A percentile compares a stretch with the other conserved stretches of the same genome.
Evolutionary conservation across 768 basidiomycete genomes (phyloP).

Genomic region (Flagelloscypha sp.): DNA sequence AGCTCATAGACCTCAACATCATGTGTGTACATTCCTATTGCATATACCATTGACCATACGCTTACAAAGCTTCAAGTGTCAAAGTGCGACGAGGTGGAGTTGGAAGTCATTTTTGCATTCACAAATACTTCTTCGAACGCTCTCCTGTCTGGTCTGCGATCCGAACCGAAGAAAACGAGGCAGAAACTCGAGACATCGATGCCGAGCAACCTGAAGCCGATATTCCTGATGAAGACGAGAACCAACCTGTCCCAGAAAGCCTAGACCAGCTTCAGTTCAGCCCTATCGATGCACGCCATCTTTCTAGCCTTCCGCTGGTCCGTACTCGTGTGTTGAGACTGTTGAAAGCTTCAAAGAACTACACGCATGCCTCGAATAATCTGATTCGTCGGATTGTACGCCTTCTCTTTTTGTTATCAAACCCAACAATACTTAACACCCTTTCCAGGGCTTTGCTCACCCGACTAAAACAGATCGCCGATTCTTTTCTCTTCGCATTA

Average conservation of each 20-base stretch:
- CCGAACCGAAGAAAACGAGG: constrained; percentile 56
- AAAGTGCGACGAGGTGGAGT: constrained; percentile 75
- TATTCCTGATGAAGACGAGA: constrained; percentile 28
- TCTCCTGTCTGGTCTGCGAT: constrained; percentile 73
- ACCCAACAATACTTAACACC: constrained; percentile 3
- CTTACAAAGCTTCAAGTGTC: constrained; percentile 31
- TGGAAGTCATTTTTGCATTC: constrained; percentile 71
- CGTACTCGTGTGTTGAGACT: constrained; percentile 64
- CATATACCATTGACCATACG: background rate
- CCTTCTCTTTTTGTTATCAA: constrained; percentile 5
- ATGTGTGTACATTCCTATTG: constrained; percentile 40
- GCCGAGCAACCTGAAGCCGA: constrained; percentile 20
- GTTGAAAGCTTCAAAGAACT: constrained; percentile 59
- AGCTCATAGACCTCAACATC: constrained; percentile 63
- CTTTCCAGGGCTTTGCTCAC: constrained; percentile 58
- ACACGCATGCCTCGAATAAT: constrained; percentile 67
- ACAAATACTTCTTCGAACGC: constrained; percentile 75
- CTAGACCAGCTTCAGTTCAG: constrained; percentile 44
- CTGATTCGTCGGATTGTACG: constrained; percentile 71
- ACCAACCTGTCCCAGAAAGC: constrained; percentile 12
- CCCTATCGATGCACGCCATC: constrained; percentile 68
- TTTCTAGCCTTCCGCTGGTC: constrained; percentile 68
- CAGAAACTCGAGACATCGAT: constrained; percentile 23
- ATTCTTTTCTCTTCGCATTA: constrained; percentile 69
- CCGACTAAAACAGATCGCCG: constrained; percentile 74